A percentile compares a stretch with the other conserved stretches of the same genome.
These are phyloP conservation scores for Populus deltoides DNA, from an alignment of 345 rosid genomes.

Conservation along the genomic window DNA sequence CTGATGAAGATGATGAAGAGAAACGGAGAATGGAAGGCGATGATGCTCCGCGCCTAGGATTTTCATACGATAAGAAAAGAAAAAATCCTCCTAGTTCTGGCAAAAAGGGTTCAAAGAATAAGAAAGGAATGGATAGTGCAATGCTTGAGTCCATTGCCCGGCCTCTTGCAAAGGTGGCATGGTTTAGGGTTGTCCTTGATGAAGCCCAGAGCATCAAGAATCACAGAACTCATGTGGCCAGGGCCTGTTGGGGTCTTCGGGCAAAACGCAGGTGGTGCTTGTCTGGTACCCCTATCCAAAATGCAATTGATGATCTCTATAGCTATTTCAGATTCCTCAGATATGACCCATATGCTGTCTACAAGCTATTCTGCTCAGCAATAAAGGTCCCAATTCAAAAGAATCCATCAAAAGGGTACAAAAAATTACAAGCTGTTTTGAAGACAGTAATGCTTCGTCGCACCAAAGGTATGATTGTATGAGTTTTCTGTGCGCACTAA, in stretches of 20 bases:
- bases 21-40: slow-evolving; percentile 43
- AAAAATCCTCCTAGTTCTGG: slow-evolving; percentile 51
- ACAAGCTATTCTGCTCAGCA: slow-evolving; percentile 49
- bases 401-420: slow-evolving; percentile 63
- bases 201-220: slow-evolving; percentile 99
- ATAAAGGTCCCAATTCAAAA: slow-evolving; percentile 70
- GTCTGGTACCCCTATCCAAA: slow-evolving; percentile 98
- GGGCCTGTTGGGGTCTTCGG: slow-evolving; percentile 99
- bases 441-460: slow-evolving; percentile 96
- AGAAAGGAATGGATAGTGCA: slow-evolving; percentile 44
- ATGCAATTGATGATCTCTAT: slow-evolving; percentile 93
- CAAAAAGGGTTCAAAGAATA: slow-evolving; percentile 51
- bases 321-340: slow-evolving; percentile 96
- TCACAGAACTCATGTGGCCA: slow-evolving; percentile 91
- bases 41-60: slow-evolving; percentile 30
- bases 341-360: slow-evolving; percentile 76
- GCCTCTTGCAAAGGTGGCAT: slow-evolving; percentile 85
- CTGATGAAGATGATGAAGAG: slow-evolving; percentile 59
- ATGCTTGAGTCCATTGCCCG: slow-evolving; percentile 54
- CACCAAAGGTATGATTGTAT: slow-evolving; percentile 66
- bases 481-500: neutral
- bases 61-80: slow-evolving; percentile 52
- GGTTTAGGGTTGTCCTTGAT: slow-evolving; percentile 96
- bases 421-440: slow-evolving; percentile 77
- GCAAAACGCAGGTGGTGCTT: slow-evolving; percentile 99